A percentile compares a stretch with the other conserved stretches of the same genome.
These are phyloP conservation scores for Talaromyces sp. DNA, from an alignment of 2,329 filamentous ascomycete species.

Conservation along the genomic window DNA sequence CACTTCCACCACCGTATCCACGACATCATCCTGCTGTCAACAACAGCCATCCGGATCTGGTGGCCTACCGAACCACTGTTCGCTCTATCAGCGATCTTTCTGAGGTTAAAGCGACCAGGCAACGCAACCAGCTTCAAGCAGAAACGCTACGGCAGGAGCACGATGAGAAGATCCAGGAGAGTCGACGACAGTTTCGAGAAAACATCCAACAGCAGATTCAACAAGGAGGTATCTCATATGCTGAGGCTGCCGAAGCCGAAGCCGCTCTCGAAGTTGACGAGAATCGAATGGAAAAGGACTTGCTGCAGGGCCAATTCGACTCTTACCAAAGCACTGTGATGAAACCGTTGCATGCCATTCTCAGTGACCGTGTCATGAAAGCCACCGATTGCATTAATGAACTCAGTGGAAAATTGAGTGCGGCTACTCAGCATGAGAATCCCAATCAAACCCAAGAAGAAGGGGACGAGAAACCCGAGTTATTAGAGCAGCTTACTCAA, in stretches of 20 bases:
- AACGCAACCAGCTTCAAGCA: constrained; percentile 47
- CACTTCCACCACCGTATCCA: constrained; percentile 87
- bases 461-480: constrained; percentile 88
- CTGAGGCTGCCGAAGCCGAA: constrained; percentile 77
- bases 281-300: constrained; percentile 63
- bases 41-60: constrained; percentile 89
- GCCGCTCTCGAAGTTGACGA: constrained; percentile 69
- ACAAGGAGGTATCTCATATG: constrained; percentile 73
- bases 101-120: constrained; percentile 65
- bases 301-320: constrained; percentile 77
- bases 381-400: constrained; percentile 75
- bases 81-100: constrained; percentile 68
- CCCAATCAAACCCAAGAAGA: constrained; percentile 89
- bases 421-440: constrained; percentile 62
- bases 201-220: constrained; percentile 77
- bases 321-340: constrained; percentile 77
- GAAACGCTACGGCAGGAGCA: constrained; percentile 51
- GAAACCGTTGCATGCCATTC: constrained; percentile 74
- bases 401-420: constrained; percentile 66
- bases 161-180: constrained; percentile 50
- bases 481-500: constrained; percentile 88
- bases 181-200: constrained; percentile 62
- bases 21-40: constrained; percentile 93
- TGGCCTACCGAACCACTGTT: constrained; percentile 68
- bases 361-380: constrained; percentile 69